These are phyloP conservation scores for Mortierella sp. DNA, from an alignment of 371 early-diverging fungal species.

Conservation along the genomic window DNA sequence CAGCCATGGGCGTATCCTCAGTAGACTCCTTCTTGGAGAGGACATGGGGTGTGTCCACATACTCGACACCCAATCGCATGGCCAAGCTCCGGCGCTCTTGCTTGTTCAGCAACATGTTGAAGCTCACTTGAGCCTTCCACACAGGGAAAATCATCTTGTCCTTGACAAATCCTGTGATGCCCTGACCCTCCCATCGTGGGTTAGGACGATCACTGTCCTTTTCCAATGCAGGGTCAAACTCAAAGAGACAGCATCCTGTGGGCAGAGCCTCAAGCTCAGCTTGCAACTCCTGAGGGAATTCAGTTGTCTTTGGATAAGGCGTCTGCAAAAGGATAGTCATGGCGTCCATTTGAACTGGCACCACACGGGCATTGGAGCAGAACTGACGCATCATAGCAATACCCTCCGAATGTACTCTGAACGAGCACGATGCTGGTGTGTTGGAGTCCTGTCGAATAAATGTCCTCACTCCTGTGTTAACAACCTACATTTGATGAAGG, in stretches of 20 bases:
- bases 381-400: conserved; percentile 72
- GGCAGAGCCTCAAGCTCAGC: conserved; percentile 27
- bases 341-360: conserved; percentile 62
- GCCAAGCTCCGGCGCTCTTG: conserved; percentile 66
- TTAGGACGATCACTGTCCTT: conserved; percentile 42
- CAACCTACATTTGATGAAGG: conserved; percentile 60
- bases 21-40: conserved; percentile 13
- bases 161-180: conserved; percentile 52
- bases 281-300: conserved; percentile 39
- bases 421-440: conserved; percentile 67
- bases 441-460: conserved; percentile 80
- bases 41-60: conserved; percentile 49
- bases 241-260: conserved; percentile 71
- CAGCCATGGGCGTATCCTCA: conserved; percentile 25
- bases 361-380: conserved; percentile 63
- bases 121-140: conserved; percentile 78
- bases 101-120: conserved; percentile 80
- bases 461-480: conserved; percentile 90
- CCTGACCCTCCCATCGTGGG: conserved; percentile 54
- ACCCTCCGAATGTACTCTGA: conserved; percentile 86
- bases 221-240: conserved; percentile 62
- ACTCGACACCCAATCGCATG: conserved; percentile 51
- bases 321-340: conserved; percentile 65
- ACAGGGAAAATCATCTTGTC: conserved; percentile 70
- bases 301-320: conserved; percentile 31